Evolutionary conservation across 2,329 filamentous ascomycete species (phyloP), one percentile per base, ranked within the genome.

Genomic region (Thielaviopsis euricoi): DNA sequence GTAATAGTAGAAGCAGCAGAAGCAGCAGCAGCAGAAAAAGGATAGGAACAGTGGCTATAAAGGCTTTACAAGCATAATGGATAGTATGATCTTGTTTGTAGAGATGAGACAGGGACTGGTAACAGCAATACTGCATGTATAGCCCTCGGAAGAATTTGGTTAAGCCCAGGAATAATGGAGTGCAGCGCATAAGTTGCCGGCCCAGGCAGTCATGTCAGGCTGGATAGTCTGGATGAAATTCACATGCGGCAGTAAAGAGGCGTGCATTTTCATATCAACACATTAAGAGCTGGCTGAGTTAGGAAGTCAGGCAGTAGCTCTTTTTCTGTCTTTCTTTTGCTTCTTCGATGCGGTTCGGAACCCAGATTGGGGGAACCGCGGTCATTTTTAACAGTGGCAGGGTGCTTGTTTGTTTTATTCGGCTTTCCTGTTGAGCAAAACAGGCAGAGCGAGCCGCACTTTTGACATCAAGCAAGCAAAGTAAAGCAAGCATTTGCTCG

Each of bases 291-390:
- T 9, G 43, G n/a, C 17, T 17, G 37, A 43, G 2, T 43, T 43
- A 10, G 13, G 17, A 2, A 43, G 37, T 15, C 10, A 43, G n/a
- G n/a, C 10, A 48, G n/a, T 6, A 2, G 2, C 9, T 19, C 21
- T 19, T 19, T 17, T 21, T 1, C 6, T 48, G 17, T 48, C n/a
- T n/a, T 15, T 43, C n/a, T 40, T 17, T 13, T 13, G 4, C 17
- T 17, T 48, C 17, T 10, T 17, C 19, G 21, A 21, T 3, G 43
- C 43, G n/a, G n/a, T 17, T 48, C 54, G 58, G 54, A 52, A 46
- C 19, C 54, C n/a, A 25, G 15, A 43, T 59, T 59, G 58, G 58
- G 58, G 58, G 50, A 59, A 59, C 40, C 54, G 58, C 50, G 58
- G 54, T 25, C 22, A 25, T 46, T 48, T 48, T 3, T 17, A 19